These are phyloP conservation scores for Dillenia suffruticosa DNA, from an alignment of 164 flowering plant genomes.

Conservation along the genomic window DNA sequence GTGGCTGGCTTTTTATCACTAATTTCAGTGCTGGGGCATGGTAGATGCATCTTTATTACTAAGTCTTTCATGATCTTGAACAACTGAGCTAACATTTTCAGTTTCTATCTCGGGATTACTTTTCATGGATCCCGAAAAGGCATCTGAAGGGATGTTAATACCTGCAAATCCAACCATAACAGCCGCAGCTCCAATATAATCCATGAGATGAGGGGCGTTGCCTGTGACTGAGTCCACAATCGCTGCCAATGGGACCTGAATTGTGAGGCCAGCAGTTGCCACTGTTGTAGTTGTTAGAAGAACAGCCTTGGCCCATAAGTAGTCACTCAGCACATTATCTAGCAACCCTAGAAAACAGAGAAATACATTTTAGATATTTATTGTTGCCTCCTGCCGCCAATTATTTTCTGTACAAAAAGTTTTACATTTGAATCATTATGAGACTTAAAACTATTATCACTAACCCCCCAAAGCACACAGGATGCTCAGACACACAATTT, in stretches of 20 bases:
- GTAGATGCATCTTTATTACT: conserved; percentile 4
- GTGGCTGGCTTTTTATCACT: not conserved
- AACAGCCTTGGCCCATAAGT: conserved; percentile 95
- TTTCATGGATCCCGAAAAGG: conserved; percentile 32
- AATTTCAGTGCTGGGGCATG: conserved; percentile 10
- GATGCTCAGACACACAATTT: no score
- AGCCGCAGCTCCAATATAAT: conserved; percentile 78
- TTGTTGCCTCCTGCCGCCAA: no score
- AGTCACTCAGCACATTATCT: conserved; percentile 94
- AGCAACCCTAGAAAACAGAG: conserved; percentile 56
- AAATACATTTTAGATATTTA: no score
- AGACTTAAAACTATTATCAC: no score
- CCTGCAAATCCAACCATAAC: conserved; percentile 83
- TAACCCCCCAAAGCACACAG: no score
- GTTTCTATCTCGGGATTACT: conserved; percentile 29
- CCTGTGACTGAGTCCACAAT: conserved; percentile 76
- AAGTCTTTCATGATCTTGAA: conserved; percentile 11
- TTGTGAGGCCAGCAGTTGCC: conserved; percentile 94
- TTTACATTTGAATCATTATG: no score
- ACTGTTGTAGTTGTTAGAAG: conserved; percentile 88
- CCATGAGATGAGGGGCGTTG: conserved; percentile 63
- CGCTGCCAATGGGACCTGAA: conserved; percentile 94
- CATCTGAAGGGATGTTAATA: conserved; percentile 68
- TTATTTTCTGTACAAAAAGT: no score
- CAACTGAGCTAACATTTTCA: conserved; percentile 7